phyloP scores from a whole-genome alignment of 768 basidiomycete species.

The Mycena crocata region DNA sequence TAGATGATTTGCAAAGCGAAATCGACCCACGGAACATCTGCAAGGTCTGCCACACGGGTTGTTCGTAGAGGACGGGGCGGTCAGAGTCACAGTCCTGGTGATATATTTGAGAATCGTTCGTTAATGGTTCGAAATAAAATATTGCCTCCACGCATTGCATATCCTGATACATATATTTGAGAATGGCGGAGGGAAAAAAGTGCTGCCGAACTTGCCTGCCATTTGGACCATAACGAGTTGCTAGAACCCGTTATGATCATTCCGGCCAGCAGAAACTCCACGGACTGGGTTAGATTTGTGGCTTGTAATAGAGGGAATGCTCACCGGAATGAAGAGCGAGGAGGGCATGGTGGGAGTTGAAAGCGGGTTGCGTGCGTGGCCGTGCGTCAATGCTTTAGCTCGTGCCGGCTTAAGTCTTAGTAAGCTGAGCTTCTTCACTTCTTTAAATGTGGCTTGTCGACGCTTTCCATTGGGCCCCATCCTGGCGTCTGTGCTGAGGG shows the following conservation, averaged over 20 bases:
- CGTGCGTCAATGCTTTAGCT: too few relatives aligned
- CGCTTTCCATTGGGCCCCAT: too few relatives aligned
- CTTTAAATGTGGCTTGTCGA: too few relatives aligned
- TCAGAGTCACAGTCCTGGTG: slow-evolving; percentile 84
- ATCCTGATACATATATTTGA: slow-evolving; percentile 61
- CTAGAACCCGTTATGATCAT: slow-evolving; percentile 93
- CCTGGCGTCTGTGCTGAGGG: too few relatives aligned
- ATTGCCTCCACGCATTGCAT: slow-evolving; percentile 99
- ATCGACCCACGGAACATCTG: slow-evolving; percentile 85
- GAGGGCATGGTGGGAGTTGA: slow-evolving; percentile 65
- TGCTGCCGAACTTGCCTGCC: slow-evolving; percentile 66
- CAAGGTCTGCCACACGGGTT: slow-evolving; percentile 93
- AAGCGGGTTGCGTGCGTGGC: not conserved
- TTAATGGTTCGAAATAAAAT: too few relatives aligned
- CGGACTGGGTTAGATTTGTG: too few relatives aligned
- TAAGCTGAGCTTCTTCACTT: too few relatives aligned
- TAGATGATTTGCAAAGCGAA: slow-evolving; percentile 25
- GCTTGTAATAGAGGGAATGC: too few relatives aligned
- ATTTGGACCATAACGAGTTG: slow-evolving; percentile 87
- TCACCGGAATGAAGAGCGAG: slow-evolving; percentile 74
- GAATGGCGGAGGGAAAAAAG: slow-evolving; percentile 6
- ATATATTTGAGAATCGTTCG: too few relatives aligned
- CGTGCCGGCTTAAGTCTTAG: too few relatives aligned
- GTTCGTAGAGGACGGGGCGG: slow-evolving; percentile 84
- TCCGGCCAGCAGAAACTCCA: slow-evolving; percentile 88